phyloP scores from a whole-genome alignment of 2,329 filamentous ascomycete genomes.

The Botrytis squamosa region DNA sequence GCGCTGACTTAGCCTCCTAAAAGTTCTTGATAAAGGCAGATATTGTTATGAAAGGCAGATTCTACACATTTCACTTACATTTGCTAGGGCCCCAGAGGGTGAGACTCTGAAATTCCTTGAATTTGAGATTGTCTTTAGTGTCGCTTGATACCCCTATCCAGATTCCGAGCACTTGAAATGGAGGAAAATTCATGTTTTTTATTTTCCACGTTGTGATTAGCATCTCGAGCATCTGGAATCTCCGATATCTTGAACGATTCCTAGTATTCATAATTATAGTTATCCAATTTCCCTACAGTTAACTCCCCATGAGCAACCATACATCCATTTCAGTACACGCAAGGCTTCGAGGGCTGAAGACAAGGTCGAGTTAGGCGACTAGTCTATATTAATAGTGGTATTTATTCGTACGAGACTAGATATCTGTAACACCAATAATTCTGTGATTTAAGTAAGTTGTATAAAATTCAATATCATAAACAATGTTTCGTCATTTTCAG shows the following conservation, averaged over 20 bases:
- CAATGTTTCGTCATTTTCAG: neutral
- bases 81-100: no score
- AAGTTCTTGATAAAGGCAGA: no score
- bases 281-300: neutral
- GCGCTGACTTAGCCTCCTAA: no score
- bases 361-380: neutral
- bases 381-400: neutral
- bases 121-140: no score
- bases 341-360: neutral
- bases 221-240: neutral
- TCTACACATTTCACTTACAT: no score
- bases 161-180: neutral
- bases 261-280: neutral
- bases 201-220: neutral
- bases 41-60: rapidly evolving
- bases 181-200: neutral
- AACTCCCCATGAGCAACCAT: neutral
- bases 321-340: neutral
- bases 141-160: neutral
- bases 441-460: neutral
- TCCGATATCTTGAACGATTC: no score
- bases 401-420: neutral
- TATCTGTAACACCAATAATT: neutral
- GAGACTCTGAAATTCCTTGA: no score
- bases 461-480: neutral